These are phyloP conservation scores for Amanita subjunquillea DNA, from an alignment of 768 basidiomycete genomes.

Conservation along the genomic window DNA sequence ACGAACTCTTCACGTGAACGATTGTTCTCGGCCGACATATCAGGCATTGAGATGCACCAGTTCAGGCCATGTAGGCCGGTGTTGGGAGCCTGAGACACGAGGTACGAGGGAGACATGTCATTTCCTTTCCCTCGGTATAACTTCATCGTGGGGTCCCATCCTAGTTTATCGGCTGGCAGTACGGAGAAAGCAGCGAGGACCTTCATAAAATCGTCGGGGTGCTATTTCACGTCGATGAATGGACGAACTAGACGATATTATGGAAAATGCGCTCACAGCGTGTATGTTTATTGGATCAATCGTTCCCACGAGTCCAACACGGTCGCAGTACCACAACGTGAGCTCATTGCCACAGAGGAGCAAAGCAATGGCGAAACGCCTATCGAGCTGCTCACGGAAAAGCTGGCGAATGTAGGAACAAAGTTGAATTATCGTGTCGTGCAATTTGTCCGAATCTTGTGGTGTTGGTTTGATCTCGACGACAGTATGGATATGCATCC, in stretches of 20 bases:
- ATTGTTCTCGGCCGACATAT: background rate
- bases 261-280: background rate
- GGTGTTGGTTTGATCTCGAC: background rate
- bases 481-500: background rate
- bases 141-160: too few species aligned
- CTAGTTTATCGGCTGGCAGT: too few species aligned
- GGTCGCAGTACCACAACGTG: slow-evolving; percentile 4
- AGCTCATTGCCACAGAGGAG: slow-evolving; percentile 6
- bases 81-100: too few species aligned
- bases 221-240: background rate
- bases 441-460: background rate
- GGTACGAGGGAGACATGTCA: too few species aligned
- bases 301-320: slow-evolving; percentile 7
- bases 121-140: too few species aligned
- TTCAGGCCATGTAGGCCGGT: too few species aligned
- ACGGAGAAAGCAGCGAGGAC: too few species aligned
- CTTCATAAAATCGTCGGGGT: background rate
- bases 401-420: slow-evolving; percentile 8
- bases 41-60: background rate
- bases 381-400: slow-evolving; percentile 8
- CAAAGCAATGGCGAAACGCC: slow-evolving; percentile 4
- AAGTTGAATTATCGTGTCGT: background rate
- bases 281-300: slow-evolving; percentile 6
- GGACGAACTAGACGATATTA: background rate
- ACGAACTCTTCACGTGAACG: background rate